phyloP scores from a whole-genome alignment of 176 grass and related monocot species.

The Juncus effusus region DNA sequence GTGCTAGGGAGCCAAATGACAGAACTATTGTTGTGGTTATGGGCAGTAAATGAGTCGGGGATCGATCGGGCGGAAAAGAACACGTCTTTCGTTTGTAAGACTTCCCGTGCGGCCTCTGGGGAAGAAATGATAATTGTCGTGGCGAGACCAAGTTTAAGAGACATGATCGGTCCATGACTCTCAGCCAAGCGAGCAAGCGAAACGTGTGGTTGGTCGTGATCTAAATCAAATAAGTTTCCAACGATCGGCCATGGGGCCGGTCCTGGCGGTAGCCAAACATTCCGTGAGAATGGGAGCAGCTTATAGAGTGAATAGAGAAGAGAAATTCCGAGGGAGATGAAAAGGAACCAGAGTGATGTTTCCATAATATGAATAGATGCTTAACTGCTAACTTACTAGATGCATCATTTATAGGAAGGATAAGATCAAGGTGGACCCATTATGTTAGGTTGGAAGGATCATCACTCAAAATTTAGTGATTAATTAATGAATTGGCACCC shows the following conservation, averaged over 20 bases:
- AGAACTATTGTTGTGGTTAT: conserved; percentile 18
- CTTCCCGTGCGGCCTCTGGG: conserved; percentile 3
- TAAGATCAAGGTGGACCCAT: too few species aligned
- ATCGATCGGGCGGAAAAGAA: conserved; percentile 21
- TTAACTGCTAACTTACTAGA: too few species aligned
- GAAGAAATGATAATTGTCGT: conserved; percentile 28
- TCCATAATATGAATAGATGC: neutral
- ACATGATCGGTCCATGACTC: conserved; percentile 14
- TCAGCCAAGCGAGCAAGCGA: neutral
- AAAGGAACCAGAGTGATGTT: neutral
- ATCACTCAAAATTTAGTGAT: too few species aligned
- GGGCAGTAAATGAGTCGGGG: conserved; percentile 13
- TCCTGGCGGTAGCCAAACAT: neutral
- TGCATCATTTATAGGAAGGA: too few species aligned
- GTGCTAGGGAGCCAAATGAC: conserved; percentile 30
- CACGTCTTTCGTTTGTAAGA: conserved; percentile 17
- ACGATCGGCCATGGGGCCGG: conserved; percentile 7
- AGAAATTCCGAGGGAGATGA: neutral
- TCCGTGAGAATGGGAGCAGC: neutral
- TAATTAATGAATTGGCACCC: too few species aligned
- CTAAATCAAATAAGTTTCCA: neutral
- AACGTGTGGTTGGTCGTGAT: conserved; percentile 1
- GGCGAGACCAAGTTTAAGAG: conserved; percentile 21
- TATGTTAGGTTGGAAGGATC: too few species aligned
- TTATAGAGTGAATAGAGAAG: conserved; percentile 2